phyloP scores from a whole-genome alignment of 148 eudicot genomes.

The Hydrangea macrophylla region DNA sequence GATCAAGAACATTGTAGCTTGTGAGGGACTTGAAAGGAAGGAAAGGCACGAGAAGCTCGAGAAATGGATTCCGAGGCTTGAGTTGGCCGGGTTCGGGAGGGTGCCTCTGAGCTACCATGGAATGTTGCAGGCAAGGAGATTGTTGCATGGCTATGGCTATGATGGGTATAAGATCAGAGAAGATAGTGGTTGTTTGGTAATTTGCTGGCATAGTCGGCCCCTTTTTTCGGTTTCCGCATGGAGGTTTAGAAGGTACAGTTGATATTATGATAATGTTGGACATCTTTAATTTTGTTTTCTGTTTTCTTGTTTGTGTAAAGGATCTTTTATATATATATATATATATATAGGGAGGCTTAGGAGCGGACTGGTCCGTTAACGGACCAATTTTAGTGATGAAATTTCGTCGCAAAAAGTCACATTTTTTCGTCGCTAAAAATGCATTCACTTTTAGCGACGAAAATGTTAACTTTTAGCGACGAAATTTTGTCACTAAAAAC shows the following conservation, averaged over 20 bases:
- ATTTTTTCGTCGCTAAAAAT: too few species aligned
- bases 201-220: constrained; percentile 64
- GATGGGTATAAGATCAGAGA: constrained; percentile 50
- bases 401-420: too few species aligned
- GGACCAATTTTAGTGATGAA: too few species aligned
- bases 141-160: constrained; percentile 51
- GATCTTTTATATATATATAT: constrained; percentile 14
- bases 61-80: constrained; percentile 58
- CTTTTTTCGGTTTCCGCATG: constrained; percentile 65
- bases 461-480: too few species aligned
- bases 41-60: constrained; percentile 74
- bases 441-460: too few species aligned
- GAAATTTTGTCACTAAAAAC: too few species aligned
- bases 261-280: constrained; percentile 15
- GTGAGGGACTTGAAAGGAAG: constrained; percentile 64
- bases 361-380: too few species aligned
- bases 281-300: neutral
- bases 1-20: constrained; percentile 64
- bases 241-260: constrained; percentile 44
- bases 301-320: neutral
- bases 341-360: too few species aligned
- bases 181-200: constrained; percentile 45
- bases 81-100: constrained; percentile 51
- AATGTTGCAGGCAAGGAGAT: constrained; percentile 39
- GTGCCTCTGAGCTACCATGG: constrained; percentile 49